Evolutionary conservation across 2,329 filamentous ascomycete genomes (phyloP).

Genomic region (Boeremia exigua): DNA sequence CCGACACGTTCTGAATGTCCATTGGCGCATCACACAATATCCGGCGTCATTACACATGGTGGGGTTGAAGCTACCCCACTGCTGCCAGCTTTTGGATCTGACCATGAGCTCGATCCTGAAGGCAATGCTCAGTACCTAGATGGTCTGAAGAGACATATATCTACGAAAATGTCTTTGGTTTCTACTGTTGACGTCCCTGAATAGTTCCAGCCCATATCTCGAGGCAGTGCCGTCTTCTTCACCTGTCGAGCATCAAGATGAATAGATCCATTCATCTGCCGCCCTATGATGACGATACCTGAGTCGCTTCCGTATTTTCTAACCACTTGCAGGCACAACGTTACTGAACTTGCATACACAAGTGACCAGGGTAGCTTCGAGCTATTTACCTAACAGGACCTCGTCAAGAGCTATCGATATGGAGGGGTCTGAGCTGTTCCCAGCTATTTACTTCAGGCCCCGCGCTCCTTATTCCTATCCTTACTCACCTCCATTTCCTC

Average conservation of each 20-base stretch:
- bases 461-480: conserved; percentile 12
- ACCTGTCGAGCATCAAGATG: not conserved
- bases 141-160: not conserved
- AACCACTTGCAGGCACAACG: conserved; percentile 29
- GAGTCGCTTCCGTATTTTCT: conserved; percentile 15
- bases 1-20: conserved; percentile 24
- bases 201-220: not conserved
- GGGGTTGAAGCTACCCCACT: conserved; percentile 29
- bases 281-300: conserved; percentile 16
- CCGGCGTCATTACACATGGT: conserved; percentile 36
- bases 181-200: not conserved
- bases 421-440: conserved; percentile 18
- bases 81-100: not conserved
- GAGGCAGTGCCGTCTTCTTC: not conserved
- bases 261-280: not conserved
- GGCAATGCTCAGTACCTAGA: conserved; percentile 6
- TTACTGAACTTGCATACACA: conserved; percentile 30
- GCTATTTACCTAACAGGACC: conserved; percentile 43
- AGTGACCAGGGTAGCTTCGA: conserved; percentile 37
- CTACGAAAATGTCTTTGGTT: too few species aligned
- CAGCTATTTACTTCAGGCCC: conserved; percentile 29
- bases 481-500: not conserved
- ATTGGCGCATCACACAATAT: conserved; percentile 32
- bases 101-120: not conserved
- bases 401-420: conserved; percentile 39